These are phyloP conservation scores for Skeletonema marinoi DNA, from an alignment of 108 stramenopile genomes.

Conservation along the genomic window DNA sequence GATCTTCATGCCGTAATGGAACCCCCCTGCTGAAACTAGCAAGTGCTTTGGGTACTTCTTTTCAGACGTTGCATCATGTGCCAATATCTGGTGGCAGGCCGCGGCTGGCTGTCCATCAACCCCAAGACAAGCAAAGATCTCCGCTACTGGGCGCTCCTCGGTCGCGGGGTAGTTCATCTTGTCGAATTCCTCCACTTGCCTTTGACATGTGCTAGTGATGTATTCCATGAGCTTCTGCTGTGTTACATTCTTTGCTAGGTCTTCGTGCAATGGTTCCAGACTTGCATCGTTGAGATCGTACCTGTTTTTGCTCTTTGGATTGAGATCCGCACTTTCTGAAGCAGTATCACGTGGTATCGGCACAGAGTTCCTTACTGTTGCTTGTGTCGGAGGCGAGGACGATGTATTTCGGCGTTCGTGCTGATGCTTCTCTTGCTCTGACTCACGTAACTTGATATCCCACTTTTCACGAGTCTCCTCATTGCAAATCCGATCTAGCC, in stretches of 20 bases:
- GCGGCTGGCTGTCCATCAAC: neutral
- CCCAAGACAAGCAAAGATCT: neutral
- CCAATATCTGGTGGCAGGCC: neutral
- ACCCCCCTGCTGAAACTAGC: constrained; percentile 9
- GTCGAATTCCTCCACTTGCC: neutral
- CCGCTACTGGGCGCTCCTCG: neutral
- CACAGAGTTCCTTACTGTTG: neutral
- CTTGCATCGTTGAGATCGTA: neutral
- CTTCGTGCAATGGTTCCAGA: neutral
- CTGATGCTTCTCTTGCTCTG: neutral
- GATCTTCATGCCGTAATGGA: constrained; percentile 14
- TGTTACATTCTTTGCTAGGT: neutral
- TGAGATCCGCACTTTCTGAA: neutral
- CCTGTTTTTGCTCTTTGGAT: neutral
- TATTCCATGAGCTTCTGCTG: neutral
- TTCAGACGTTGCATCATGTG: neutral
- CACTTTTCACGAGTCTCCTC: neutral
- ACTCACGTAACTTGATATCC: neutral
- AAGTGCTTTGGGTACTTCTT: neutral
- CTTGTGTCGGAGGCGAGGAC: neutral
- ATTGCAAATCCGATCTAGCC: neutral
- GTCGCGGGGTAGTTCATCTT: neutral
- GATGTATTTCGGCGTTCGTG: neutral
- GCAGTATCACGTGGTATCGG: neutral
- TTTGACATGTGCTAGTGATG: neutral